Conservation (phyloP, 2,329 filamentous ascomycete species). For the Aspergillus udagawae region DNA sequence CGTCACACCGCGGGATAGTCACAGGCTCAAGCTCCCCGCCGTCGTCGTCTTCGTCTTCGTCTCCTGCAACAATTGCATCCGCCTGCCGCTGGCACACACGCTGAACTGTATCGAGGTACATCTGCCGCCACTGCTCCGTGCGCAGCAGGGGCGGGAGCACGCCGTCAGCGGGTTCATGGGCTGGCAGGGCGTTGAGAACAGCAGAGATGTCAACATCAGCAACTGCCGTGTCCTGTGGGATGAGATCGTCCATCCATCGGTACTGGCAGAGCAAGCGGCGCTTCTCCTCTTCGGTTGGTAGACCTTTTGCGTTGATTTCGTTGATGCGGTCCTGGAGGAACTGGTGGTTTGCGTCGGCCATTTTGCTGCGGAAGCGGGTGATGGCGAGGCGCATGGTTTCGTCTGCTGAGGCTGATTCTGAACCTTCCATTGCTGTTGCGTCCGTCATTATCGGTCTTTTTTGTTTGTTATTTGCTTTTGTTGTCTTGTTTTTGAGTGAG, state of each 20-base stretch:
- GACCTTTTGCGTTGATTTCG: conserved; percentile 2
- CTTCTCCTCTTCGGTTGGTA: conserved; percentile 4
- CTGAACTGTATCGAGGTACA: too few species aligned
- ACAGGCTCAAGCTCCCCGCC: too few species aligned
- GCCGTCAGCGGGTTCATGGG: not conserved
- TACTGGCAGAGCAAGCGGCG: not conserved
- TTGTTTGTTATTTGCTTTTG: too few species aligned
- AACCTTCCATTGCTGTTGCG: too few species aligned
- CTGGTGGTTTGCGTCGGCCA: conserved; percentile 1
- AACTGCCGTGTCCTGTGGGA: not conserved
- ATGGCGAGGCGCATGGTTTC: conserved; percentile 7
- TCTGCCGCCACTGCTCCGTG: not conserved
- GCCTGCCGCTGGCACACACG: too few species aligned
- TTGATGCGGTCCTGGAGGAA: conserved; percentile 8
- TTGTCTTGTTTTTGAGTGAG: too few species aligned
- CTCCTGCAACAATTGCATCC: too few species aligned
- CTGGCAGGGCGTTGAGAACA: not conserved
- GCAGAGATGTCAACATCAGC: not conserved
- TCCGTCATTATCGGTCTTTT: too few species aligned
- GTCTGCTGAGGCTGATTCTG: not conserved
- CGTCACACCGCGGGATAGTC: too few species aligned
- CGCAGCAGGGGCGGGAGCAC: not conserved
- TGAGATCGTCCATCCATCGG: not conserved
- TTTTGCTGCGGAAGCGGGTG: conserved; percentile 4
- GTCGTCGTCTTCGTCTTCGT: too few species aligned